Base-by-base conservation (phyloP, 2,329 filamentous ascomycete genomes). In the Seiridium unicorne region DNA sequence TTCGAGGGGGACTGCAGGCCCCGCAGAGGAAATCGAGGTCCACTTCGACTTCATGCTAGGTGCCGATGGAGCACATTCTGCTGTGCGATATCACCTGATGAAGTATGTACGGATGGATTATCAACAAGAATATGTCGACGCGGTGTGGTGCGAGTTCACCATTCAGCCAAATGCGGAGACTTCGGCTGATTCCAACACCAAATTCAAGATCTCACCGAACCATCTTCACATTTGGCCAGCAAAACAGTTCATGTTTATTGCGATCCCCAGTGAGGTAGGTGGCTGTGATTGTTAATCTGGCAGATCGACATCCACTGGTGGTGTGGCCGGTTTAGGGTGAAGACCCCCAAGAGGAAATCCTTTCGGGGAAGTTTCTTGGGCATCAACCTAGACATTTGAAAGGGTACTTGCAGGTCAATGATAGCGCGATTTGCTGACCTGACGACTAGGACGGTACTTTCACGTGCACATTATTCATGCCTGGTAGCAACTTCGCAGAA, bases 221-320 rank as follows among this genome's bases (percentile, higher is more conserved):
- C 93, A 98, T 72, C 82, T 99, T 1, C 95, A 99, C 75, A 99
- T 99, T 72, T 99, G 95, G 95, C 95, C 95, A 0, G 93, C 91
- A 38, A 89, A 88, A 68, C 88, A 93, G 47, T 94, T 95, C 69
- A 98, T 99, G 96, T 99, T 99, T 77, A 99, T 99, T 70, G 96
- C 95, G 18, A 93, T 99, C 48, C 94, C 95, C 0, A 89, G 84
- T 65, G 78, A 83, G 60, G 84, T 87, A 72, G 66, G 81, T 68
- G 31, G 26, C 36, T 34, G 11, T 13, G 13, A 9, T 62, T 69
- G 54, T 6, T n/a, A 36, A n/a, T 4, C 32, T 53, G 49, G 32
- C 35, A 38, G 4, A 13, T 35, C 10, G 5, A 53, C 34, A n/a
- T 18, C n/a, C 13, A 3, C 34, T 34, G 13, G n/a, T 32, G 35